phyloP scores from a whole-genome alignment of 2,329 filamentous ascomycete species.

The Penicillium hesseltinei region DNA sequence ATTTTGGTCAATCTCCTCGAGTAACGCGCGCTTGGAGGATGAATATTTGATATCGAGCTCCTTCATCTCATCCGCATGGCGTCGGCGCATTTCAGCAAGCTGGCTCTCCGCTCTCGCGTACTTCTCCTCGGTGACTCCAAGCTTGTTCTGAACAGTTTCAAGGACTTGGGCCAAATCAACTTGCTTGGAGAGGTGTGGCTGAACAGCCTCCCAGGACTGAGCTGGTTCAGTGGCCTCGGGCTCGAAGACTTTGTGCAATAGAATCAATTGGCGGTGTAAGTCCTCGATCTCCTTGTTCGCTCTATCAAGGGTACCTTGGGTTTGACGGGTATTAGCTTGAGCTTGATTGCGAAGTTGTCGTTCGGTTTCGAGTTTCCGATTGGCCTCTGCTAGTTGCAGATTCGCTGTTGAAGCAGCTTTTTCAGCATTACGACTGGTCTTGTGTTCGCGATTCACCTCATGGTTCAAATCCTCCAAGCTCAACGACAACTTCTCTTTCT shows the following conservation, averaged over 20 bases:
- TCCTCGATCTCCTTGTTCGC: slow-evolving; percentile 78
- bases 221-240: slow-evolving; percentile 66
- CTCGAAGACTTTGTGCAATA: slow-evolving; percentile 83
- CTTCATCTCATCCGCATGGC: slow-evolving; percentile 68
- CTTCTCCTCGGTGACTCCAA: slow-evolving; percentile 78
- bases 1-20: slow-evolving; percentile 86
- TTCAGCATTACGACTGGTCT: slow-evolving; percentile 84
- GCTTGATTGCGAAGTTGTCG: slow-evolving; percentile 80
- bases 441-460: slow-evolving; percentile 84
- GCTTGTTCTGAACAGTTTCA: slow-evolving; percentile 82
- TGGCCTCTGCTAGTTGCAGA: slow-evolving; percentile 82
- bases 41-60: slow-evolving; percentile 62
- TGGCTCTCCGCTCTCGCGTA: slow-evolving; percentile 80
- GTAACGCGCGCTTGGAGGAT: slow-evolving; percentile 67
- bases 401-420: slow-evolving; percentile 78
- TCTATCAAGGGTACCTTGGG: slow-evolving; percentile 75
- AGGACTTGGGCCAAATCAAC: slow-evolving; percentile 81
- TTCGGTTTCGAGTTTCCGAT: slow-evolving; percentile 86
- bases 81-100: slow-evolving; percentile 71
- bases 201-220: slow-evolving; percentile 66
- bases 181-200: slow-evolving; percentile 64
- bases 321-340: slow-evolving; percentile 76
- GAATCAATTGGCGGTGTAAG: slow-evolving; percentile 73
- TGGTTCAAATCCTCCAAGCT: slow-evolving; percentile 90
- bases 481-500: slow-evolving; percentile 86